These are phyloP conservation scores for Lyophyllum decastes DNA, from an alignment of 768 basidiomycete genomes.

Conservation along the genomic window DNA sequence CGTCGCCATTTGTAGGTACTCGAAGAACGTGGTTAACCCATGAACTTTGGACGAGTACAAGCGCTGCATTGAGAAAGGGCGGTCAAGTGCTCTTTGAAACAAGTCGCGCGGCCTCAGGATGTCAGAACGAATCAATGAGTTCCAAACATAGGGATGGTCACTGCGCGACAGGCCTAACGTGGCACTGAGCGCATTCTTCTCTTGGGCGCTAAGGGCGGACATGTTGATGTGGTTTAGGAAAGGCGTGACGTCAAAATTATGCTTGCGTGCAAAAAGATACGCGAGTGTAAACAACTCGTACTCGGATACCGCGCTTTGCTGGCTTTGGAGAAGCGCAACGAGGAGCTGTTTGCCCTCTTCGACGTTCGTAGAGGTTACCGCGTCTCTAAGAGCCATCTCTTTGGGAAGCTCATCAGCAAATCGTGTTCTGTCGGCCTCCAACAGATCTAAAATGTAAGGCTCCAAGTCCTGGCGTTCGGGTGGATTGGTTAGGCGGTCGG, in stretches of 20 bases:
- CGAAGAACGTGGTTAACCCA: constrained; percentile 59
- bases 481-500: constrained; percentile 52
- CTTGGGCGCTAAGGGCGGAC: constrained; percentile 50
- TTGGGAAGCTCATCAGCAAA: constrained; percentile 48
- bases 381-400: constrained; percentile 21
- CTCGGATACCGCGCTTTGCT: constrained; percentile 59
- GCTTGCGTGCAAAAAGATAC: constrained; percentile 42
- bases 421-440: constrained; percentile 44
- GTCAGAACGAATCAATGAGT: constrained; percentile 62
- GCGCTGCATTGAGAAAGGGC: constrained; percentile 58
- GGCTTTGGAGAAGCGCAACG: constrained; percentile 45
- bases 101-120: constrained; percentile 54
- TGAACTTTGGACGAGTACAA: constrained; percentile 58
- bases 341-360: constrained; percentile 46
- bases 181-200: constrained; percentile 54
- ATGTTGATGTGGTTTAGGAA: constrained; percentile 56
- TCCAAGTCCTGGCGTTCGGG: constrained; percentile 41
- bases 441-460: constrained; percentile 52
- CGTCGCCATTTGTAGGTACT: constrained; percentile 56
- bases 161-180: constrained; percentile 39
- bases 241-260: constrained; percentile 42
- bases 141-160: constrained; percentile 58
- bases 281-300: constrained; percentile 60
- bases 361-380: constrained; percentile 22
- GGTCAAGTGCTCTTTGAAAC: constrained; percentile 48